Evolutionary conservation across 768 basidiomycete genomes (phyloP).

Genomic region (Collybia sordida): DNA sequence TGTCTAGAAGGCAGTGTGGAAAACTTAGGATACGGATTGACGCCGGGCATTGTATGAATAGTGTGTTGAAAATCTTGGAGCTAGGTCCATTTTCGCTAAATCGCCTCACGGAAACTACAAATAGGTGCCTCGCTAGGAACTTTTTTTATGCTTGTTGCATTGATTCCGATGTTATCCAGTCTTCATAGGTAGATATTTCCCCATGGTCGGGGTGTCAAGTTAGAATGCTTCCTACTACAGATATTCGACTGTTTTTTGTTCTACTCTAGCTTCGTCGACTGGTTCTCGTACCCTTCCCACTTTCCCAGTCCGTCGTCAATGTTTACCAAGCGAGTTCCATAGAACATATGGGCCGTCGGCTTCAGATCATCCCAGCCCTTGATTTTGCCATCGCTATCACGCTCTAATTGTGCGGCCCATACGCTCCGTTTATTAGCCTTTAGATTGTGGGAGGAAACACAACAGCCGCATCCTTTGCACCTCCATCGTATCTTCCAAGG

Average conservation of each 20-base stretch:
- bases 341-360: slow-evolving; percentile 69
- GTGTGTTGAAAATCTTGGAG: background rate
- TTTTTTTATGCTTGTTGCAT: too few relatives aligned
- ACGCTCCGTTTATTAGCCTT: slow-evolving; percentile 50
- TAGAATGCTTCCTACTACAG: background rate
- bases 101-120: background rate
- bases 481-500: slow-evolving; percentile 62
- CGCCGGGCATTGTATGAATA: background rate
- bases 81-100: background rate
- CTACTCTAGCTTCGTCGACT: slow-evolving; percentile 36
- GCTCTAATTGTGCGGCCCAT: slow-evolving; percentile 56
- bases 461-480: slow-evolving; percentile 60
- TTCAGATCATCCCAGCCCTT: slow-evolving; percentile 52
- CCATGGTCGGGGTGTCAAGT: background rate
- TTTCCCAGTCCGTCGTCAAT: slow-evolving; percentile 56
- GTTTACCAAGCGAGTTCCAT: slow-evolving; percentile 59
- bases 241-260: slow-evolving; percentile 7
- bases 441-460: slow-evolving; percentile 52
- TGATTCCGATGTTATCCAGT: too few relatives aligned
- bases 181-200: too few relatives aligned
- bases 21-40: slow-evolving; percentile 14
- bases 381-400: slow-evolving; percentile 50
- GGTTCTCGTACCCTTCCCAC: slow-evolving; percentile 63
- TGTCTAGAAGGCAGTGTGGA: slow-evolving; percentile 7
- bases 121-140: background rate